Conservation (phyloP, 2,329 filamentous ascomycete species). For the Colletotrichum abscissum region DNA sequence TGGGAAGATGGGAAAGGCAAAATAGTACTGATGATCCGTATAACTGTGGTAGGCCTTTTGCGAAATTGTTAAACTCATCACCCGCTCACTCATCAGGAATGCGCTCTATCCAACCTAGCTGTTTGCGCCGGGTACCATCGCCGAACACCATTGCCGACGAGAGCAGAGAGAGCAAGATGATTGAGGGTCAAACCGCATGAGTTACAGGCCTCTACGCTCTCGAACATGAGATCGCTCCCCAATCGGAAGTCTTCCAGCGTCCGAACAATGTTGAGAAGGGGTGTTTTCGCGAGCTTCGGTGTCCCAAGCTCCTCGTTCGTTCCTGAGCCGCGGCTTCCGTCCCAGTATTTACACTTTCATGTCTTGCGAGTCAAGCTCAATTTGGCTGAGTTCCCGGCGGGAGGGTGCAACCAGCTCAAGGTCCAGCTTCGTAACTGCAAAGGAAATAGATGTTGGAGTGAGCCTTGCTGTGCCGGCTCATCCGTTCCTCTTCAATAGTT, state of each 20-base stretch:
- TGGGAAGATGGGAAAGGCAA: neutral
- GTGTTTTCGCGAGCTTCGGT: neutral
- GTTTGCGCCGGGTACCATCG: too few species aligned
- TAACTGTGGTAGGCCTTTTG: neutral
- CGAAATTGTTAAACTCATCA: neutral
- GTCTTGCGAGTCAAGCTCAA: neutral
- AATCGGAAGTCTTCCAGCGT: constrained; percentile 20
- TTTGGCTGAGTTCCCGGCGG: neutral
- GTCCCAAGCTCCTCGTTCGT: neutral
- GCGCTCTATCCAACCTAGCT: too few species aligned
- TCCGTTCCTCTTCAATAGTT: neutral
- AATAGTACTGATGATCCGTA: neutral
- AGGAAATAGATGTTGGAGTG: neutral
- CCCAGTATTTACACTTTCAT: neutral
- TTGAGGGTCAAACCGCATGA: neutral
- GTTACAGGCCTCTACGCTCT: neutral
- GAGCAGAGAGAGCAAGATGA: too few species aligned
- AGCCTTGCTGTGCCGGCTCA: neutral
- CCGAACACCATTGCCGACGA: too few species aligned
- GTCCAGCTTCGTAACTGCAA: neutral
- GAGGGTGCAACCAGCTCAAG: neutral
- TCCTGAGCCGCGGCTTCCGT: neutral
- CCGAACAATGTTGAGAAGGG: constrained; percentile 14
- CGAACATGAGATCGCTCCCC: neutral
- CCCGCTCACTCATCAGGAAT: neutral